Percentiles rank a stretch among this genome's conserved stretches.
phyloP scores from a whole-genome alignment of 768 basidiomycete species.

The Zangia roseola region DNA sequence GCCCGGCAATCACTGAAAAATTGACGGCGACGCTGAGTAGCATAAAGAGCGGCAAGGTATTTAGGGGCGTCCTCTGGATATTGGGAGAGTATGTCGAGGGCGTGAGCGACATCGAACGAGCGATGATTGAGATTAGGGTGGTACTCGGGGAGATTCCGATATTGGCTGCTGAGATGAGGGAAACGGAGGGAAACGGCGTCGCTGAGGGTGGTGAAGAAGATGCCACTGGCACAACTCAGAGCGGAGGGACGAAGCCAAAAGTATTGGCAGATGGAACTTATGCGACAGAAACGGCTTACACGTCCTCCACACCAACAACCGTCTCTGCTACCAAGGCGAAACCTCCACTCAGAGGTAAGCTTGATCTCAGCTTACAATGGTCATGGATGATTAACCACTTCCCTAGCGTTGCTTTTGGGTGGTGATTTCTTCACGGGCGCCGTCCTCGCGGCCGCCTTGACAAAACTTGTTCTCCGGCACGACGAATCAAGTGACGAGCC shows the following conservation, averaged over 20 bases:
- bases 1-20: constrained; percentile 79
- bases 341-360: constrained; percentile 81
- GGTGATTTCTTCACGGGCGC: constrained; percentile 98
- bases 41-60: constrained; percentile 96
- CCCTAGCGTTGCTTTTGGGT: constrained; percentile 76
- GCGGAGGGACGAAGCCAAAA: constrained; percentile 57
- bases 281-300: constrained; percentile 93
- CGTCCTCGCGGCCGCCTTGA: constrained; percentile 84
- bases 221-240: constrained; percentile 32
- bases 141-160: constrained; percentile 98
- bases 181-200: constrained; percentile 55
- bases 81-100: constrained; percentile 91
- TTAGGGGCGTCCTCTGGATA: constrained; percentile 95
- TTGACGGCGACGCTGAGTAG: constrained; percentile 77
- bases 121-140: constrained; percentile 77
- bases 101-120: constrained; percentile 61
- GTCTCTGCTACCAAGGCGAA: constrained; percentile 87
- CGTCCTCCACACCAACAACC: constrained; percentile 55
- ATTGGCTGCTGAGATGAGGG: constrained; percentile 84
- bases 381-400: neutral
- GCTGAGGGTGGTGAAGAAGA: constrained; percentile 48
- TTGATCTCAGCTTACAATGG: neutral
- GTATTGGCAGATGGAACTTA: constrained; percentile 97
- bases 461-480: constrained; percentile 86
- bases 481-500: constrained; percentile 50